Evolutionary conservation across 495 filamentous ascomycete species (phyloP).

Genomic region (Cryomyces minteri): DNA sequence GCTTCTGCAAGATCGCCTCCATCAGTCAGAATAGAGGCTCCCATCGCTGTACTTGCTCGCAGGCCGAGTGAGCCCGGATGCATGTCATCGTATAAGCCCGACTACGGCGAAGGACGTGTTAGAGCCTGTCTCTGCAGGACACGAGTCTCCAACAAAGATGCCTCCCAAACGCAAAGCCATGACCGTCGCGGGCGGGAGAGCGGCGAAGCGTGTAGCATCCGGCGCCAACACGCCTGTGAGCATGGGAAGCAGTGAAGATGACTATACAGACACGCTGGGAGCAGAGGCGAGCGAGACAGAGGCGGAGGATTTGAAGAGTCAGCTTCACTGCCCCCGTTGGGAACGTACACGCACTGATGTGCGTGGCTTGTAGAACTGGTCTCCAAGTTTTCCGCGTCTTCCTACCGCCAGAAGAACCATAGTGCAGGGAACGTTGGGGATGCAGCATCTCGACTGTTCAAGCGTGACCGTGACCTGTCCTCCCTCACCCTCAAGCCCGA

Average conservation of each 20-base stretch:
- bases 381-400: constrained; percentile 7
- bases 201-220: constrained; percentile 11
- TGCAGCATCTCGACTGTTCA: constrained; percentile 30
- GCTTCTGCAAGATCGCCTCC: too few species aligned
- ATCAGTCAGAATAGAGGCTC: too few species aligned
- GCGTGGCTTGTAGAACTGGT: constrained; percentile 3
- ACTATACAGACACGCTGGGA: constrained; percentile 2
- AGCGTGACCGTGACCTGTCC: constrained; percentile 54
- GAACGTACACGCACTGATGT: background rate
- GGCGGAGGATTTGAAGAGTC: constrained; percentile 2
- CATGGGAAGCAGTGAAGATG: constrained; percentile 6
- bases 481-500: constrained; percentile 69
- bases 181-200: constrained; percentile 2
- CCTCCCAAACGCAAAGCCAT: constrained; percentile 12
- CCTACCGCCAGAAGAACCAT: constrained; percentile 4
- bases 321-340: background rate
- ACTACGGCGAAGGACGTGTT: too few species aligned
- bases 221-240: constrained; percentile 13
- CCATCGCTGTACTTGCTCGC: too few species aligned
- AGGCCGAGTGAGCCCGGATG: too few species aligned
- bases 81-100: too few species aligned
- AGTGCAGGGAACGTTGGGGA: constrained; percentile 1
- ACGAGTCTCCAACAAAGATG: background rate
- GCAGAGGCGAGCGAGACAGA: constrained; percentile 3
- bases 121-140: too few species aligned